These are phyloP conservation scores for Stevia rebaudiana DNA, from an alignment of 140 eudicot genomes.

Conservation along the genomic window DNA sequence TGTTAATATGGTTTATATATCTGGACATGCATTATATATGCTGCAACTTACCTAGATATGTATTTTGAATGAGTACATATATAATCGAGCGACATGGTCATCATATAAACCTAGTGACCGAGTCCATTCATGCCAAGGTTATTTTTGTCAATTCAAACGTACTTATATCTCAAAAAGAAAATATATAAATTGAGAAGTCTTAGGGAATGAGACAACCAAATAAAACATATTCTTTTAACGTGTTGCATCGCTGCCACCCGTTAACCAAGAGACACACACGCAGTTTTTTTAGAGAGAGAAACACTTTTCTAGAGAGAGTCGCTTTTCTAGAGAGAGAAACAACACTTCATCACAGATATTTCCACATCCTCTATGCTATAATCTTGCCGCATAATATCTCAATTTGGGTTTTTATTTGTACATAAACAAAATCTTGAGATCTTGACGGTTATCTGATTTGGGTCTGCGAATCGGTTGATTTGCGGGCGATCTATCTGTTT, in stretches of 20 bases:
- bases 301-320: neutral
- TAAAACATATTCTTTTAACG: conserved; percentile 30
- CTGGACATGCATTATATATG: neutral
- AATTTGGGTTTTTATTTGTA: conserved; percentile 13
- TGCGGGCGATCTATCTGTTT: conserved; percentile 10
- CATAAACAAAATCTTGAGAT: conserved; percentile 8
- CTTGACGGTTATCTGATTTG: neutral
- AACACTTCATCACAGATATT: conserved; percentile 30
- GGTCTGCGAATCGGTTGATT: neutral
- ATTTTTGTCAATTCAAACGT: neutral
- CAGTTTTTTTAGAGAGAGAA: neutral
- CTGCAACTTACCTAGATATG: neutral
- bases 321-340: conserved; percentile 15
- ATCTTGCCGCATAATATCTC: conserved; percentile 6
- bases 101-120: no score
- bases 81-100: neutral
- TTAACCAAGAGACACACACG: conserved; percentile 23
- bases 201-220: conserved; percentile 37
- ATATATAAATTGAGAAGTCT: conserved; percentile 1
- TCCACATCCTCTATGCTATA: conserved; percentile 31
- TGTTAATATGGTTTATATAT: no score
- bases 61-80: neutral
- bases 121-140: conserved; percentile 3
- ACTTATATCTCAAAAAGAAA: neutral
- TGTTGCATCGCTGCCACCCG: conserved; percentile 40